Conservation (phyloP, 1,284 basidiomycete species). For the Coniferiporia weirii region DNA sequence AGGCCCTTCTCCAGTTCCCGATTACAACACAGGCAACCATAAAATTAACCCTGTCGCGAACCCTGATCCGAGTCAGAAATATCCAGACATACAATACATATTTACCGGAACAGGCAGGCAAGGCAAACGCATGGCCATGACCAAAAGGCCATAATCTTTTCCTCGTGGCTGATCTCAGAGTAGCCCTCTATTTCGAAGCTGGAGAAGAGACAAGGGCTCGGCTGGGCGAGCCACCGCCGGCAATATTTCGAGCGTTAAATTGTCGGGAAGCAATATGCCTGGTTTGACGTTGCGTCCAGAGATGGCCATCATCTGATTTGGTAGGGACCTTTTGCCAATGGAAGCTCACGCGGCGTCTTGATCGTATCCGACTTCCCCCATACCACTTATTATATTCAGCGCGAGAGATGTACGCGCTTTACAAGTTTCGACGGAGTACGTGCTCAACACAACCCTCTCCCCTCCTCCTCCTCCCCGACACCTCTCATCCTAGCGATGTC, state of each 20-base stretch:
- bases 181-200: neutral
- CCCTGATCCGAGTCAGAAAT: slow-evolving; percentile 3
- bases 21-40: neutral
- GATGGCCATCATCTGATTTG: slow-evolving; percentile 9
- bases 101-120: no score
- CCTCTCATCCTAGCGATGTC: slow-evolving; percentile 34
- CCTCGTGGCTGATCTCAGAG: slow-evolving; percentile 11
- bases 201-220: slow-evolving; percentile 7
- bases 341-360: slow-evolving; percentile 16
- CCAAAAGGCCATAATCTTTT: neutral
- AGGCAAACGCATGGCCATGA: no score
- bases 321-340: slow-evolving; percentile 6
- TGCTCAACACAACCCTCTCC: no score
- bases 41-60: neutral
- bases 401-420: neutral
- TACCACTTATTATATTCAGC: neutral
- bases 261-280: slow-evolving; percentile 8
- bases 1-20: neutral
- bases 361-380: slow-evolving; percentile 1
- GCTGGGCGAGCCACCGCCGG: neutral
- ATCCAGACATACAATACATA: neutral
- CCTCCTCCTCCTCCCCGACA: neutral
- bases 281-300: slow-evolving; percentile 1
- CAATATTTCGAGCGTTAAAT: slow-evolving; percentile 7
- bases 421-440: neutral